Evolutionary conservation across 2,329 filamentous ascomycete species (phyloP), one percentile per base, ranked within the genome.

Genomic region (Xylariaceae sp.): DNA sequence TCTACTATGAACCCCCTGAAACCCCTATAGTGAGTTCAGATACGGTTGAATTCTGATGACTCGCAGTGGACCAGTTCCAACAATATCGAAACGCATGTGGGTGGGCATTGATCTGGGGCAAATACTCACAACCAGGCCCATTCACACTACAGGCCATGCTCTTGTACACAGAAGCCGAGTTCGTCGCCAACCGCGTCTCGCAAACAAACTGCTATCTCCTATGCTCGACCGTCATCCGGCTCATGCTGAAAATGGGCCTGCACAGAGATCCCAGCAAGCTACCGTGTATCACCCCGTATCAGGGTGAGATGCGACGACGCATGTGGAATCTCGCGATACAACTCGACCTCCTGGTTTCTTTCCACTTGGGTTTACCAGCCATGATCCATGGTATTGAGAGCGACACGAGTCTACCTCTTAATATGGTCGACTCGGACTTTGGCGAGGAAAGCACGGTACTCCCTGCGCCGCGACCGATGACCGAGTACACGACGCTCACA

Each of bases 361-460:
- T 88, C 67, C 86, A 89, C 67, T 79, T 88, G 61, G 87, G 87
- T 1, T 75, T 90, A 56, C 87, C 87, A 2, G 80, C 80, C 67
- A 86, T 88, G 82, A 77, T 88, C 50, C 79, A 84, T 58, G 77
- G 80, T 23, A 81, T 86, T 42, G 85, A 88, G 61, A 82, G 80
- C 51, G 87, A 89, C 67, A 87, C 84, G 0, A 74, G 77, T 1
- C 71, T 84, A 17, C 86, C 86, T 13, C 76, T 78, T 37, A 88
- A 89, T 69, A 70, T 89, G 37, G 77, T 82, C 55, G 87, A 90
- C 68, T 81, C 84, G 37, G 86, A 89, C 68, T 87, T 89, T 64
- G 77, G 78, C 62, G 80, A 84, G 69, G 73, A 82, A 60, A 79
- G 76, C 50, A 72, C 73, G 34, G 77, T 78, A 50, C 71, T 89